phyloP scores from a whole-genome alignment of 306 rosid species.

The Vigna radiata region DNA sequence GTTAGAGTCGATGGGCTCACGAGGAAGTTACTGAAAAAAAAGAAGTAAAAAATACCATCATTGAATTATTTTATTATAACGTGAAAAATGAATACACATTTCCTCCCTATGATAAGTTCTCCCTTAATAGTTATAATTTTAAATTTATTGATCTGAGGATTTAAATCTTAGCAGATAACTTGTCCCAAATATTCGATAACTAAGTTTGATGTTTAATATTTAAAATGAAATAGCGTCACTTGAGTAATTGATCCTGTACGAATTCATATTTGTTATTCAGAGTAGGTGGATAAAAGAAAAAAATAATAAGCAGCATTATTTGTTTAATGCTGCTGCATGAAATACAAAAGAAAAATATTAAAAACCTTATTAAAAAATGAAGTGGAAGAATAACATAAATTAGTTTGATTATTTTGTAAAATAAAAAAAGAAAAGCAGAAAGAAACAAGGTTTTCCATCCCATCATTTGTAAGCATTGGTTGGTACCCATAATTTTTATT shows the following conservation, averaged over 20 bases:
- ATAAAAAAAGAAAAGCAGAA: neutral
- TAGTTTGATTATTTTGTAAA: neutral
- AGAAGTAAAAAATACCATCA: too few species aligned
- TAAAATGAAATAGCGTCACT: neutral
- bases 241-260: neutral
- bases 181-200: too few species aligned
- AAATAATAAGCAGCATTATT: neutral
- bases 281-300: conserved; percentile 16
- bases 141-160: neutral
- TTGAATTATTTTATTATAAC: too few species aligned
- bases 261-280: neutral
- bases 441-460: conserved; percentile 42
- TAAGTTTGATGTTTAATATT: neutral
- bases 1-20: too few species aligned
- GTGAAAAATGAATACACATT: too few species aligned
- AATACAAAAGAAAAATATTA: neutral
- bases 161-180: neutral
- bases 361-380: neutral
- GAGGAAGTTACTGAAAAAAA: too few species aligned
- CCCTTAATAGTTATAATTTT: too few species aligned
- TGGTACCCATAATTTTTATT: conserved; percentile 28
- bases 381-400: neutral
- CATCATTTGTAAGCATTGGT: neutral
- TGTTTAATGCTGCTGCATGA: neutral
- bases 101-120: too few species aligned